phyloP scores from a whole-genome alignment of 306 rosid species.

The Argentina anserina region DNA sequence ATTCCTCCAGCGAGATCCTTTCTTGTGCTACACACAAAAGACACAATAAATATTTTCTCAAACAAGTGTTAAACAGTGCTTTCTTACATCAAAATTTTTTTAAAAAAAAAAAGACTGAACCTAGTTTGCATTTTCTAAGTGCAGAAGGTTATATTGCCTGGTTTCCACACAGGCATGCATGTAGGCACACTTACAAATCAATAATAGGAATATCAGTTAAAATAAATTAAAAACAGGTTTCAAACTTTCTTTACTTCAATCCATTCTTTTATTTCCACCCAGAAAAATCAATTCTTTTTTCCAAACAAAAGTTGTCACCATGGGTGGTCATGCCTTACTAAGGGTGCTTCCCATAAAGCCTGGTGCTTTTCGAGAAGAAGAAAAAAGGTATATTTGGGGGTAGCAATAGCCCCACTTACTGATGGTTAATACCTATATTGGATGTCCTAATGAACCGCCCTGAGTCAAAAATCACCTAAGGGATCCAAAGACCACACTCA shows the following conservation, averaged over 20 bases:
- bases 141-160: slow-evolving; percentile 1
- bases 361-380: not conserved
- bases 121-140: not conserved
- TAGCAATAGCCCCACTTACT: not conserved
- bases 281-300: not conserved
- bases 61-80: not conserved
- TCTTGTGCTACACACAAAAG: slow-evolving; percentile 52
- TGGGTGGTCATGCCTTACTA: not conserved
- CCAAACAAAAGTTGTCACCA: not conserved
- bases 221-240: not conserved
- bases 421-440: not conserved
- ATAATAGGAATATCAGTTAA: not conserved
- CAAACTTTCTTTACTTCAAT: not conserved
- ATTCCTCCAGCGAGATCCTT: slow-evolving; percentile 58
- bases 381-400: not conserved
- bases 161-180: not conserved
- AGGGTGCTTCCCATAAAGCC: not conserved
- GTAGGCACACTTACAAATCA: not conserved
- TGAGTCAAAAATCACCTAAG: not conserved
- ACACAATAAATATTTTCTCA: not conserved
- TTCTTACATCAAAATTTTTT: not conserved
- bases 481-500: not conserved
- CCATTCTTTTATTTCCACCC: not conserved
- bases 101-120: not conserved
- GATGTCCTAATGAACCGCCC: not conserved